A percentile compares a stretch with the other conserved stretches of the same genome.
Evolutionary conservation across 768 basidiomycete genomes (phyloP).

Genomic region (Crucibulum laeve): DNA sequence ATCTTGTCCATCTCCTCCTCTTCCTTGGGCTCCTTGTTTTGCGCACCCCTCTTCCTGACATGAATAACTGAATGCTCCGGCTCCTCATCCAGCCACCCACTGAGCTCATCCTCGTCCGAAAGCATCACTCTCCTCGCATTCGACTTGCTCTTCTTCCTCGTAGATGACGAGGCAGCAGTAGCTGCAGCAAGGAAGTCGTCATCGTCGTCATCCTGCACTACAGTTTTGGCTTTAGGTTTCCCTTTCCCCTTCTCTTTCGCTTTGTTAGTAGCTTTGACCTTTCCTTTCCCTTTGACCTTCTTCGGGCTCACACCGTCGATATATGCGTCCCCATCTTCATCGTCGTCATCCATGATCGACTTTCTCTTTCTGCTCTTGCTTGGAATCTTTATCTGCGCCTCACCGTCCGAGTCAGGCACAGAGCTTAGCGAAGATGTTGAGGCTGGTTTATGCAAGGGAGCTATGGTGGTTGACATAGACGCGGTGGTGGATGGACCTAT

Average conservation of each 20-base stretch:
- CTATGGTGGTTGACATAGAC: neutral
- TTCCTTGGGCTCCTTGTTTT: no score
- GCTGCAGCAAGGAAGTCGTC: conserved; percentile 8
- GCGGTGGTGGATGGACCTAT: conserved; percentile 1
- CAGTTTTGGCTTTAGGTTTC: conserved; percentile 17
- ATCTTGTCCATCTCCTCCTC: conserved; percentile 1
- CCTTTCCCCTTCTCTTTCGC: conserved; percentile 16
- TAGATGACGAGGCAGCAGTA: neutral
- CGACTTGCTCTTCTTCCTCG: neutral
- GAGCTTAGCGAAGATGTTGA: conserved; percentile 16
- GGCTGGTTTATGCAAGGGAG: conserved; percentile 7
- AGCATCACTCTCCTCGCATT: neutral
- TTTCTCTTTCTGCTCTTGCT: conserved; percentile 20
- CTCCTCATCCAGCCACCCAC: neutral
- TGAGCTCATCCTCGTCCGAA: neutral
- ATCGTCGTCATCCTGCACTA: conserved; percentile 29
- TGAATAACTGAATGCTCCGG: neutral
- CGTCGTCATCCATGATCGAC: conserved; percentile 13
- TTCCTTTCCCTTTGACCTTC: conserved; percentile 13
- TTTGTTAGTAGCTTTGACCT: conserved; percentile 5
- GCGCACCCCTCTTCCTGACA: conserved; percentile 2
- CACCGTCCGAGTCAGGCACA: conserved; percentile 22
- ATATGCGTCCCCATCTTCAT: conserved; percentile 11
- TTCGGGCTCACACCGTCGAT: conserved; percentile 4
- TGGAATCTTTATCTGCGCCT: conserved; percentile 9